Base-by-base conservation (phyloP, 2,329 filamentous ascomycete species). In the Fusarium buxicola region DNA sequence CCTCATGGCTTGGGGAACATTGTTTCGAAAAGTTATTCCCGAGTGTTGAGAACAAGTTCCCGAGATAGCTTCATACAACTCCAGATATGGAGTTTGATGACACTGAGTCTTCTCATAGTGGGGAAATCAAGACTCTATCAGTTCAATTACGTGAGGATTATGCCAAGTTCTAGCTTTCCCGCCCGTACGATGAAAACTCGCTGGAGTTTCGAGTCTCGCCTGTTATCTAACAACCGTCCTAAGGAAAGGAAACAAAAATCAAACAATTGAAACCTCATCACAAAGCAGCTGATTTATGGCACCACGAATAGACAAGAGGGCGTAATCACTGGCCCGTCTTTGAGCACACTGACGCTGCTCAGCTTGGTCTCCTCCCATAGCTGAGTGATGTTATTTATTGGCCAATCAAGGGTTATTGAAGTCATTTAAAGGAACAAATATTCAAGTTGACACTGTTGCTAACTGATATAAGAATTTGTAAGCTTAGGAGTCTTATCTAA, bases 401-500 rank as follows among this genome's bases (percentile, higher is more conserved):
- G 11, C 16, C 11, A 3, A 8, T 27, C 11, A 18, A 27, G 28
- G n/a, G 10, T 3, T 16, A 11, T 34, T 3, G 24, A 12, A 15
- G 5, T 31, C 30, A 10, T 11, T 30, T n/a, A 25, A 45, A 21
- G 30, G 4, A 24, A 15, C n/a, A 21, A 21, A 6, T 4, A 21
- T 4, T 6, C 21, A 21, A 21, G 6, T 21, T 21, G 21, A 21
- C 4, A 6, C 2, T 24, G 21, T 8, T 44, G 15, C 12, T 46
- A 15, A 24, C 30, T 35, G 12, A 50, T 21, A 28, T 18, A 47
- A 27, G 18, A 25, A 25, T 40, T 24, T 25, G 16, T 21, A 30
- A 36, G 39, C 24, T 51, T 35, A 51, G 40, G 25, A 27, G 39
- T 52, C 48, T 52, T 27, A 16, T 52, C 39, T 45, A 15, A 50